Conservation (phyloP, 2,329 filamentous ascomycete genomes). For the Rosellinia necatrix region DNA sequence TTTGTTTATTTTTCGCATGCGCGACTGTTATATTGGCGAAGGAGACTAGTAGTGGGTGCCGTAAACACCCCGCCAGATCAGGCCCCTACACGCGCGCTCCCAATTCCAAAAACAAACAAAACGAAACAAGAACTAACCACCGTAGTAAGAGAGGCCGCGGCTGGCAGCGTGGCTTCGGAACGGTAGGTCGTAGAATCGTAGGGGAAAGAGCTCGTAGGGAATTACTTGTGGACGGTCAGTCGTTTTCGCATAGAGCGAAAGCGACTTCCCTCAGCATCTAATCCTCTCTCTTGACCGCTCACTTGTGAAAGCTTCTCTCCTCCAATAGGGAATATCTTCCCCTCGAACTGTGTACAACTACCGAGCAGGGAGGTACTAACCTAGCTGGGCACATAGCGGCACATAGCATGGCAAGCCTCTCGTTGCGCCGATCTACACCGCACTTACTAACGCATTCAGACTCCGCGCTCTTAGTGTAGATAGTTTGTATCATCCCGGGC, state of each 20-base stretch:
- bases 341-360: slow-evolving; percentile 23
- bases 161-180: no score
- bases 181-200: slow-evolving; percentile 17
- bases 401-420: no score
- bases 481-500: slow-evolving; percentile 22
- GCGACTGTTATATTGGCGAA: slow-evolving; percentile 27
- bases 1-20: slow-evolving; percentile 31
- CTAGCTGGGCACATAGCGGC: no score
- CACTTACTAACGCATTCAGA: slow-evolving; percentile 24
- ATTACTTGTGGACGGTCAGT: slow-evolving; percentile 12
- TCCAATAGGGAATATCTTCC: slow-evolving; percentile 31
- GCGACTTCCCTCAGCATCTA: neutral
- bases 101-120: slow-evolving; percentile 19
- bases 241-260: slow-evolving; percentile 1
- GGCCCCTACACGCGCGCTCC: slow-evolving; percentile 18
- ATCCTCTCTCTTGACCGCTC: slow-evolving; percentile 38
- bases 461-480: neutral
- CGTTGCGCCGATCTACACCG: slow-evolving; percentile 37
- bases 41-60: slow-evolving; percentile 11
- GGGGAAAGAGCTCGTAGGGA: no score
- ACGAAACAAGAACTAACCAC: slow-evolving; percentile 1
- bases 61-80: slow-evolving; percentile 15
- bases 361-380: no score
- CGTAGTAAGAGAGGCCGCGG: slow-evolving; percentile 3
- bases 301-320: slow-evolving; percentile 26